Percentiles rank a stretch among this genome's conserved stretches.
Conservation (phyloP, 805 yeast species). For the Barnettozyma siamensis region DNA sequence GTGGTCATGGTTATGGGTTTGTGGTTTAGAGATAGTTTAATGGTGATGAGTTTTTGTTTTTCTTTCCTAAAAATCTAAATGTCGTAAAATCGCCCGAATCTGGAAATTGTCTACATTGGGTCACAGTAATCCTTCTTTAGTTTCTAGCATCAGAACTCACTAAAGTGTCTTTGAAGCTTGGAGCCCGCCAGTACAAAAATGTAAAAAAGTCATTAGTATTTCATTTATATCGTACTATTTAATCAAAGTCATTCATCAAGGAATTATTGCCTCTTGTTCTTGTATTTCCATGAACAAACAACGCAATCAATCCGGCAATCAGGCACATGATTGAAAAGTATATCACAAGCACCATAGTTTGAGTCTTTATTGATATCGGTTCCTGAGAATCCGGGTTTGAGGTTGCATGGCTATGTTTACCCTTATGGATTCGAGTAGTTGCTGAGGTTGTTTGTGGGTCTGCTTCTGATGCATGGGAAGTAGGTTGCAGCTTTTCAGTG, state of each 20-base stretch:
- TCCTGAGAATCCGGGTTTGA: not conserved
- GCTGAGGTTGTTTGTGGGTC: not conserved
- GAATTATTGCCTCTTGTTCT: not conserved
- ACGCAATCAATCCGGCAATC: slow-evolving; percentile 8
- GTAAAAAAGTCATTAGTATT: no score
- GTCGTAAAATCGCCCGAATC: not conserved
- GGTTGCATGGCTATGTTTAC: not conserved
- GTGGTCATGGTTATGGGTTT: slow-evolving; percentile 5
- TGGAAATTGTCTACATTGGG: not conserved
- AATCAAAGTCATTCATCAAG: not conserved
- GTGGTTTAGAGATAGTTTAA: not conserved
- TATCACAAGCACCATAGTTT: slow-evolving; percentile 24
- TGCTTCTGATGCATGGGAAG: not conserved
- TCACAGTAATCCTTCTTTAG: no score
- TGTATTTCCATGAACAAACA: not conserved
- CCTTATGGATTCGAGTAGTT: not conserved
- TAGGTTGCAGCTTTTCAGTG: not conserved
- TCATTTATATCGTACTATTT: not conserved
- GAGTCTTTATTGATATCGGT: slow-evolving; percentile 17
- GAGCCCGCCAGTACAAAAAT: no score
- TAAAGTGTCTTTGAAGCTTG: no score
- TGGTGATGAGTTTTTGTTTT: not conserved
- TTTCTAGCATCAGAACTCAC: no score
- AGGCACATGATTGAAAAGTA: slow-evolving; percentile 26
- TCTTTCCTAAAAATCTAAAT: no score